Evolutionary conservation across 305 asterid genomes (phyloP), one percentile per base, ranked within the genome.

Genomic region (Fraxinus xanthoxyloides): DNA sequence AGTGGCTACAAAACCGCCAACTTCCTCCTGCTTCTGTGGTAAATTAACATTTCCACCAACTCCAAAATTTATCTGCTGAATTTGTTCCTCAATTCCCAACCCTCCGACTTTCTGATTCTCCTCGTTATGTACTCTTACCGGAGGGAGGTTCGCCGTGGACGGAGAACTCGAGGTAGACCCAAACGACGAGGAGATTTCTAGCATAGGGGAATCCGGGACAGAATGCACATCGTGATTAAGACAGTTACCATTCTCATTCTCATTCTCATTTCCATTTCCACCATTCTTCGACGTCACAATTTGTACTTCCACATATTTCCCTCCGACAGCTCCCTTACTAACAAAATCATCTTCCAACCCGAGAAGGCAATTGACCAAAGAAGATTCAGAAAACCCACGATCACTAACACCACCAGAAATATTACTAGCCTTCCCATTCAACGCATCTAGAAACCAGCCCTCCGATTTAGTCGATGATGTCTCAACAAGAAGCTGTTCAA

Each of bases 131-230:
- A 92, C 95, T 90, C 87, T 89, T 30, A 95, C 89, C 83, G 96
- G 96, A 5, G 96, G 93, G 88, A 92, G 90, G 89, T 91, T 91
- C 26, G 89, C 88, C 85, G 89, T 75, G 0, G 96, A 90, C 2
- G 97, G 98, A 17, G 95, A 85, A 32, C 97, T 90, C 31, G 91
- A 90, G 17, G 95, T 88, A 9, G 97, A 95, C 54, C 97, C 98
- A 76, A 95, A 95, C 24, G 98, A 94, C 83, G 98, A 94, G 61
- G 90, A 77, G 78, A 94, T 93, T 15, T 89, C 96, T 5, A 89
- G 84, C 90, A 91, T 88, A 3, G 59, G 21, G 59, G 59, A 43
- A 43, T 12, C 51, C n/a, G n/a, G 51, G 51, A 43, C n/a, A 12
- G n/a, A 43, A 43, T 43, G 51, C 51, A 43, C 17, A 43, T 43